Conservation (phyloP, 495 filamentous ascomycete species). For the Letharia lupina region DNA sequence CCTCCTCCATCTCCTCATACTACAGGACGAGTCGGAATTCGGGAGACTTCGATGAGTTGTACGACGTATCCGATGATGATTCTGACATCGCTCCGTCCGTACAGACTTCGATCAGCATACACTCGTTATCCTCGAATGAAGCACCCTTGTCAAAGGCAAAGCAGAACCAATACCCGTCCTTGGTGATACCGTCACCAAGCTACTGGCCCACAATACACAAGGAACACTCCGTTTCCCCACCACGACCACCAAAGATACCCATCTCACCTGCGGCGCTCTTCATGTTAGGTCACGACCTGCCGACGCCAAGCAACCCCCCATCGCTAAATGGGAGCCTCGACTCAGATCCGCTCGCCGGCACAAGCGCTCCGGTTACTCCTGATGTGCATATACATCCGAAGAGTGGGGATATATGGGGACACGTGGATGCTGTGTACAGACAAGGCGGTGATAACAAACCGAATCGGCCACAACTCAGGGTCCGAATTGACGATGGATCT, state of each 20-base stretch:
- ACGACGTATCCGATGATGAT: conserved; percentile 73
- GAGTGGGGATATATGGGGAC: conserved; percentile 36
- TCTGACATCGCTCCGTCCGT: conserved; percentile 41
- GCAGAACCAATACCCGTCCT: conserved; percentile 50
- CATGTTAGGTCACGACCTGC: conserved; percentile 57
- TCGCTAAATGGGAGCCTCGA: conserved; percentile 82
- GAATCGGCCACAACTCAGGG: conserved; percentile 11
- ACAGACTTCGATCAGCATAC: conserved; percentile 33
- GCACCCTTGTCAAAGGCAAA: conserved; percentile 36
- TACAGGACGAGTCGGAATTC: conserved; percentile 43
- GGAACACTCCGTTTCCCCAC: conserved; percentile 53
- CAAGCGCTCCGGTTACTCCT: conserved; percentile 76
- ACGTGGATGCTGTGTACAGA: conserved; percentile 18
- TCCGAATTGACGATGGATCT: conserved; percentile 14
- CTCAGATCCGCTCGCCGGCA: conserved; percentile 71
- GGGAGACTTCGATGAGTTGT: conserved; percentile 73
- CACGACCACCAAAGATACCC: conserved; percentile 64
- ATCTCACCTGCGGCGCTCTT: conserved; percentile 67
- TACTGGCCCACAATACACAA: conserved; percentile 49
- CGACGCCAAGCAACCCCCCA: conserved; percentile 68
- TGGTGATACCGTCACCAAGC: conserved; percentile 63
- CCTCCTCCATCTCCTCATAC: conserved; percentile 35
- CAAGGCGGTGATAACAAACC: conserved; percentile 3
- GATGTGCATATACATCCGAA: conserved; percentile 52
- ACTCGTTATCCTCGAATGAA: conserved; percentile 33